Conservation (phyloP, 805 yeast species). For the Candida silvicultrix region DNA sequence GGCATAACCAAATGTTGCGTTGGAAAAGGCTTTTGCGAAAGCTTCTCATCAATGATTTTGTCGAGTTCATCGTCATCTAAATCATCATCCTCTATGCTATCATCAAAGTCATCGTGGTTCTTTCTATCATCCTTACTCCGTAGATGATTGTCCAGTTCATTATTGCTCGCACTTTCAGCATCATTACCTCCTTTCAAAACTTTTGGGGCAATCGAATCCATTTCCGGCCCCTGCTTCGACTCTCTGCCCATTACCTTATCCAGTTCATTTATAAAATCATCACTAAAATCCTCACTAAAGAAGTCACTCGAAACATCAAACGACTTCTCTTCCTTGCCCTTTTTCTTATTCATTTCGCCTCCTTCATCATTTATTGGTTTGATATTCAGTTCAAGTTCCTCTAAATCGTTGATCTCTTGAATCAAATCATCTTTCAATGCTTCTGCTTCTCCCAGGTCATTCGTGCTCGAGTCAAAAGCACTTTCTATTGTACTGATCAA, state of each 20-base stretch:
- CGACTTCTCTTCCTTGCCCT: background rate
- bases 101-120: constrained; percentile 1
- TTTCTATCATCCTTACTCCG: too few relatives aligned
- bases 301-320: constrained; percentile 16
- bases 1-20: background rate
- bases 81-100: constrained; percentile 10
- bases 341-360: too few relatives aligned
- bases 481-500: constrained; percentile 11
- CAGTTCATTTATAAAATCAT: constrained; percentile 16
- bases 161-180: too few relatives aligned
- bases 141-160: too few relatives aligned
- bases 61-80: constrained; percentile 16
- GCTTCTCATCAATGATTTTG: constrained; percentile 9
- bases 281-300: constrained; percentile 20
- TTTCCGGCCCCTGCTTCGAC: too few relatives aligned
- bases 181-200: constrained; percentile 4
- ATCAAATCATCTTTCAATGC: background rate
- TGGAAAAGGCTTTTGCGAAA: constrained; percentile 1
- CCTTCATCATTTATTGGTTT: too few relatives aligned
- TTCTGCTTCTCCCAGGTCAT: background rate
- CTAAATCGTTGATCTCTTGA: background rate
- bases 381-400: background rate
- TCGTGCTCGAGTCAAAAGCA: constrained; percentile 1
- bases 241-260: constrained; percentile 5
- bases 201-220: too few relatives aligned